phyloP scores from a whole-genome alignment of 1,139 yeast species.

The Groenewaldozyma auringiensis region DNA sequence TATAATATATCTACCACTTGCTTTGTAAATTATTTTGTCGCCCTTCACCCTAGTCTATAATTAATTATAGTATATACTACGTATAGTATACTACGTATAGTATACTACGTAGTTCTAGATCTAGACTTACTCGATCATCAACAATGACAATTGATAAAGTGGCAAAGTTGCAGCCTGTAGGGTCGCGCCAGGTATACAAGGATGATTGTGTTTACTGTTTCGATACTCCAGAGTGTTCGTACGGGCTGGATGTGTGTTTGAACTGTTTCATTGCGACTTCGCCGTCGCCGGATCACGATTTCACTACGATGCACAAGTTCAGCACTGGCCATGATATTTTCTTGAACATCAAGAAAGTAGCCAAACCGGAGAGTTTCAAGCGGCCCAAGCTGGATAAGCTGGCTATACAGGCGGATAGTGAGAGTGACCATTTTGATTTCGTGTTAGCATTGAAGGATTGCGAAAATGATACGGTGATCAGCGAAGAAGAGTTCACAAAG shows the following conservation, averaged over 20 bases:
- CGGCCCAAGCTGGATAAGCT: slow-evolving; percentile 59
- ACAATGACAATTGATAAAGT: slow-evolving; percentile 6
- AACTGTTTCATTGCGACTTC: slow-evolving; percentile 61
- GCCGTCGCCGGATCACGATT: slow-evolving; percentile 39
- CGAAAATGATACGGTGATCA: slow-evolving; percentile 13
- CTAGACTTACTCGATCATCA: no score
- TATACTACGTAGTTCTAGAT: no score
- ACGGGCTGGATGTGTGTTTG: slow-evolving; percentile 70
- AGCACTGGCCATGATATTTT: slow-evolving; percentile 47
- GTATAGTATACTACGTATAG: no score
- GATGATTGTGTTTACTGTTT: slow-evolving; percentile 82
- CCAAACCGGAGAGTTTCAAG: slow-evolving; percentile 33
- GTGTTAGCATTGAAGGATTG: slow-evolving; percentile 40
- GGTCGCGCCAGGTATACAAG: slow-evolving; percentile 43
- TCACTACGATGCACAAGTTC: slow-evolving; percentile 48
- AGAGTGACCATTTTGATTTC: slow-evolving; percentile 60
- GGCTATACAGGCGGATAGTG: slow-evolving; percentile 63
- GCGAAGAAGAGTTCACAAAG: slow-evolving; percentile 4
- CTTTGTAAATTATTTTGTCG: neutral
- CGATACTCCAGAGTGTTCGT: slow-evolving; percentile 56
- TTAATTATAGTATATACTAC: neutral
- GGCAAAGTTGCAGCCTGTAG: slow-evolving; percentile 14
- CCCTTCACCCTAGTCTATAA: neutral
- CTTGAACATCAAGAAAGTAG: slow-evolving; percentile 47
- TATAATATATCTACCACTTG: neutral